These are phyloP conservation scores for Prunus dulcis DNA, from an alignment of 306 rosid genomes.

Conservation along the genomic window DNA sequence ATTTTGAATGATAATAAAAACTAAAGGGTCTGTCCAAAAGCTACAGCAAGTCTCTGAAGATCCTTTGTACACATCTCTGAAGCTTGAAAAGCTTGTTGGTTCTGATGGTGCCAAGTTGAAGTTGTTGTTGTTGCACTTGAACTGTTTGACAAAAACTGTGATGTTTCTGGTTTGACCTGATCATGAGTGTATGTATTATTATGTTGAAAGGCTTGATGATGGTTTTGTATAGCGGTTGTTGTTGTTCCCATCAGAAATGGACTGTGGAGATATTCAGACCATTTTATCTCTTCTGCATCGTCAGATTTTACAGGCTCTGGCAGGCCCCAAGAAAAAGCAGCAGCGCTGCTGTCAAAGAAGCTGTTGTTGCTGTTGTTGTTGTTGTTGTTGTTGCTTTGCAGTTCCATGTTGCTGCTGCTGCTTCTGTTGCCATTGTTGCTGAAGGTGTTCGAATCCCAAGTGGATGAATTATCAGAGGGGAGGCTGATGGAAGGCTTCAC, in stretches of 20 bases:
- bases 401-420: conserved; percentile 28
- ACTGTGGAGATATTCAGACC: conserved; percentile 64
- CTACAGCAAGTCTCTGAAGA: conserved; percentile 69
- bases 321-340: conserved; percentile 21
- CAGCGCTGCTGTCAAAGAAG: conserved; percentile 30
- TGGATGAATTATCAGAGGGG: conserved; percentile 42
- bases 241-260: conserved; percentile 48
- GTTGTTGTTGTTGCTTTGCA: conserved; percentile 26
- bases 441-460: conserved; percentile 30
- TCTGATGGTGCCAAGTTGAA: conserved; percentile 16
- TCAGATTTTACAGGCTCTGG: conserved; percentile 42
- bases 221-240: conserved; percentile 27
- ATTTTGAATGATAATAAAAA: background rate
- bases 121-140: background rate
- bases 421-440: conserved; percentile 40
- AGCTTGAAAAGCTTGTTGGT: conserved; percentile 29
- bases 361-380: conserved; percentile 15
- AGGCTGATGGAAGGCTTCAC: conserved; percentile 50
- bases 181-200: conserved; percentile 21
- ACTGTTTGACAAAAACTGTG: conserved; percentile 16
- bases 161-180: conserved; percentile 51
- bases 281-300: conserved; percentile 58
- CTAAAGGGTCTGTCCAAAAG: conserved; percentile 78
- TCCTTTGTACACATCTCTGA: conserved; percentile 63
- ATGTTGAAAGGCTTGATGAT: conserved; percentile 30